phyloP scores from a whole-genome alignment of 805 yeast species.

The Pichia kluyveri region DNA sequence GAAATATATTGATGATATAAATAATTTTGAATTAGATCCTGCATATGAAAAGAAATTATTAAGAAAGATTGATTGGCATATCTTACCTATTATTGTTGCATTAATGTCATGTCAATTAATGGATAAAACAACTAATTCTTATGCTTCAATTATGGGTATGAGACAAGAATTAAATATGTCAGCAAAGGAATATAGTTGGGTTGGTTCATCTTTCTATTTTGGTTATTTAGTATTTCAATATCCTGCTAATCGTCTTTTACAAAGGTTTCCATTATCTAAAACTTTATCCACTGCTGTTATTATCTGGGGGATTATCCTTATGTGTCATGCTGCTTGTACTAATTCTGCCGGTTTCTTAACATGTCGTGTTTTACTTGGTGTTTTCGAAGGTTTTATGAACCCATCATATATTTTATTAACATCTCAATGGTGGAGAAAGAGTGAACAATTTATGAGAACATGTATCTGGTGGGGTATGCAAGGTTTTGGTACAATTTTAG shows the following conservation, averaged over 20 bases:
- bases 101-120: slow-evolving; percentile 24
- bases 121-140: slow-evolving; percentile 36
- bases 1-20: slow-evolving; percentile 3
- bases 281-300: slow-evolving; percentile 29
- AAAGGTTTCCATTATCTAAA: slow-evolving; percentile 28
- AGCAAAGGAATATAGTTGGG: slow-evolving; percentile 43
- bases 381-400: slow-evolving; percentile 23
- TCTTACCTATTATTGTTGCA: slow-evolving; percentile 24
- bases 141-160: slow-evolving; percentile 40
- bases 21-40: slow-evolving; percentile 3
- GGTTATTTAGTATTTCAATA: slow-evolving; percentile 39
- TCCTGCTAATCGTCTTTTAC: slow-evolving; percentile 35
- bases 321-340: slow-evolving; percentile 36
- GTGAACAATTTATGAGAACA: slow-evolving; percentile 22
- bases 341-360: slow-evolving; percentile 36
- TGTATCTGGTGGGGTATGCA: slow-evolving; percentile 23
- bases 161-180: slow-evolving; percentile 29
- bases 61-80: slow-evolving; percentile 27
- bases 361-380: slow-evolving; percentile 41
- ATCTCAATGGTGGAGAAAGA: slow-evolving; percentile 21
- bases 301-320: slow-evolving; percentile 41
- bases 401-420: slow-evolving; percentile 28
- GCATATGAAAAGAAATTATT: slow-evolving; percentile 7
- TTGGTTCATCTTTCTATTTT: slow-evolving; percentile 26
- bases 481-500: slow-evolving; percentile 38